Conservation (phyloP, 1,284 basidiomycete genomes). For the Ganoderma lucidum region DNA sequence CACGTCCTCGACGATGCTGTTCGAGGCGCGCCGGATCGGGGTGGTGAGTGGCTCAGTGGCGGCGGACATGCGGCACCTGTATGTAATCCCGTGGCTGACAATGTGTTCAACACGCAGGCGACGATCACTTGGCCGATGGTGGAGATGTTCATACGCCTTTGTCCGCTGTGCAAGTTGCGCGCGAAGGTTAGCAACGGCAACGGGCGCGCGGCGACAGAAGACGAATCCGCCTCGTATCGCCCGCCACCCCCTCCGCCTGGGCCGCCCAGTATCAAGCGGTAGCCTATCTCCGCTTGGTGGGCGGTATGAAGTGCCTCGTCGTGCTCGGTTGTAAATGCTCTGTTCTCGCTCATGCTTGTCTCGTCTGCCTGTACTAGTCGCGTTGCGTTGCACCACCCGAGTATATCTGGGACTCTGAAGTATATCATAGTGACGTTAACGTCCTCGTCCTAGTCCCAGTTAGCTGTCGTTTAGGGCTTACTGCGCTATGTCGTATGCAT, state of each 20-base stretch:
- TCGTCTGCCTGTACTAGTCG: slow-evolving; percentile 6
- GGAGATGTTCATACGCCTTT: slow-evolving; percentile 69
- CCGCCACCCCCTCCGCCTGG: slow-evolving; percentile 15
- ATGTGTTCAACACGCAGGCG: slow-evolving; percentile 49
- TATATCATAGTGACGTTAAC: slow-evolving; percentile 16
- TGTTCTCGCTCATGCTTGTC: slow-evolving; percentile 2
- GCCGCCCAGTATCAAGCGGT: slow-evolving; percentile 33
- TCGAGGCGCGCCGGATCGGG: slow-evolving; percentile 61
- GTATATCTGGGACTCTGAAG: slow-evolving; percentile 23
- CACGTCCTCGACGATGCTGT: slow-evolving; percentile 60
- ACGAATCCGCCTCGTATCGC: slow-evolving; percentile 33
- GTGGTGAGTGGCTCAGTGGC: slow-evolving; percentile 55
- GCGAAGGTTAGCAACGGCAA: slow-evolving; percentile 35
- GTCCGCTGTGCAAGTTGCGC: slow-evolving; percentile 63
- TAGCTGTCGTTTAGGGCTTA: slow-evolving; percentile 14
- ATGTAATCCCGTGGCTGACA: slow-evolving; percentile 11
- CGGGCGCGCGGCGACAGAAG: slow-evolving; percentile 29
- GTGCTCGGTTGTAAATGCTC: slow-evolving; percentile 2
- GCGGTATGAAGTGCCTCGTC: too few relatives aligned
- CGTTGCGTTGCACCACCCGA: slow-evolving; percentile 9
- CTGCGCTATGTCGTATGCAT: slow-evolving; percentile 5
- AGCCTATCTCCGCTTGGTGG: slow-evolving; percentile 4
- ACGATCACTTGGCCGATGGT: slow-evolving; percentile 78
- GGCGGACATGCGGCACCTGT: slow-evolving; percentile 10
- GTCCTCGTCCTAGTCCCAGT: slow-evolving; percentile 17